A percentile compares a stretch with the other conserved stretches of the same genome.
These are phyloP conservation scores for Fusarium abutilonis DNA, from an alignment of 2,329 filamentous ascomycete species.

Conservation along the genomic window DNA sequence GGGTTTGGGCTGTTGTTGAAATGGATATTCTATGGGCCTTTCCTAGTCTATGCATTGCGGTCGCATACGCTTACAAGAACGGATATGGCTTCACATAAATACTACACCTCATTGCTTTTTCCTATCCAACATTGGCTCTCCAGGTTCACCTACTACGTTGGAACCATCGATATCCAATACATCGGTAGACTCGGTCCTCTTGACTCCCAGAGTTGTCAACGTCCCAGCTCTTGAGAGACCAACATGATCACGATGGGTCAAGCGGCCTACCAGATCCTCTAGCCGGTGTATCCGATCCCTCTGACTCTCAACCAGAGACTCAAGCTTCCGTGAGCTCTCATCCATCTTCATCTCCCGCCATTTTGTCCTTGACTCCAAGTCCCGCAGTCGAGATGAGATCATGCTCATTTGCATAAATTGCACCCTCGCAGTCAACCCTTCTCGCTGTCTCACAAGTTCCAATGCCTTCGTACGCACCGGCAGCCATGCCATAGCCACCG, in stretches of 20 bases:
- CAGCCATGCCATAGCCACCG: conserved; percentile 58
- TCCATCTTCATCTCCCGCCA: conserved; percentile 47
- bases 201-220: conserved; percentile 17
- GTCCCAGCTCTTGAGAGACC: conserved; percentile 27
- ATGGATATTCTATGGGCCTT: conserved; percentile 76
- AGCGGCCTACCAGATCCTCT: conserved; percentile 32
- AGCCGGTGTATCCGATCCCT: conserved; percentile 40
- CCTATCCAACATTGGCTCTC: neutral
- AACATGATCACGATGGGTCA: conserved; percentile 20
- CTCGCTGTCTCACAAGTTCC: conserved; percentile 58
- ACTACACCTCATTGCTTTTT: neutral
- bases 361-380: conserved; percentile 49
- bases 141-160: conserved; percentile 4
- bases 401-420: conserved; percentile 61
- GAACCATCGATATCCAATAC: conserved; percentile 16
- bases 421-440: conserved; percentile 56
- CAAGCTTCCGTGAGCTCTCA: conserved; percentile 42
- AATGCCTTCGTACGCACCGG: conserved; percentile 56
- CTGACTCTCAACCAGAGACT: conserved; percentile 41
- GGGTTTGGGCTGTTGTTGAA: conserved; percentile 94
- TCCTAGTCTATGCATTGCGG: conserved; percentile 59
- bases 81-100: conserved; percentile 58
- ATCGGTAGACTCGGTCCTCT: conserved; percentile 21
- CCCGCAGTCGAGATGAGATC: conserved; percentile 55
- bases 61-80: conserved; percentile 58